These are phyloP conservation scores for Suillus sp. DNA, from an alignment of 768 basidiomycete genomes.

Conservation along the genomic window DNA sequence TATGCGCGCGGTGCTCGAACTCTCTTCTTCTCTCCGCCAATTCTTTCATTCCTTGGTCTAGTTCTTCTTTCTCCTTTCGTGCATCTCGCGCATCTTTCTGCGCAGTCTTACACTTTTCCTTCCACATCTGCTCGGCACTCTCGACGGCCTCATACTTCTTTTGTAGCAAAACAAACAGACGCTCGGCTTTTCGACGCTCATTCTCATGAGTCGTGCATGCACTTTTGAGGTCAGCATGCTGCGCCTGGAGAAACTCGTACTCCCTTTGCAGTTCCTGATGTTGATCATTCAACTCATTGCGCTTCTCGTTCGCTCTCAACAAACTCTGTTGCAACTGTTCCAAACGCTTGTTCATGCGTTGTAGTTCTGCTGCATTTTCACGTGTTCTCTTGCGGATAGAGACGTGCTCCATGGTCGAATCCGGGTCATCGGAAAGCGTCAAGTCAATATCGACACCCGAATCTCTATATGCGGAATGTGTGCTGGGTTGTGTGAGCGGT, in stretches of 20 bases:
- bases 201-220: neutral
- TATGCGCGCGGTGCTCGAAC: slow-evolving; percentile 26
- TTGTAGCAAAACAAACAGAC: no score
- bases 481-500: slow-evolving; percentile 11
- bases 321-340: neutral
- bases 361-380: slow-evolving; percentile 5
- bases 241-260: slow-evolving; percentile 15
- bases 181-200: neutral
- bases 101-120: neutral
- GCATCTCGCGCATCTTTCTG: neutral
- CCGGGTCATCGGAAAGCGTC: slow-evolving; percentile 4
- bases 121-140: neutral
- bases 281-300: slow-evolving; percentile 6
- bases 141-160: neutral
- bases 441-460: slow-evolving; percentile 10
- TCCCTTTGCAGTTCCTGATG: slow-evolving; percentile 18
- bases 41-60: neutral
- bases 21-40: slow-evolving; percentile 22
- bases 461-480: neutral
- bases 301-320: neutral
- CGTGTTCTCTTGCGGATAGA: slow-evolving; percentile 13
- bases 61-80: neutral
- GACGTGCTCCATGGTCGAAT: neutral
- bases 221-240: slow-evolving; percentile 15
- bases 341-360: slow-evolving; percentile 3